Percentiles rank a stretch among this genome's conserved stretches.
phyloP scores from a whole-genome alignment of 176 grass and related monocot species.

The Eleusine indica region DNA sequence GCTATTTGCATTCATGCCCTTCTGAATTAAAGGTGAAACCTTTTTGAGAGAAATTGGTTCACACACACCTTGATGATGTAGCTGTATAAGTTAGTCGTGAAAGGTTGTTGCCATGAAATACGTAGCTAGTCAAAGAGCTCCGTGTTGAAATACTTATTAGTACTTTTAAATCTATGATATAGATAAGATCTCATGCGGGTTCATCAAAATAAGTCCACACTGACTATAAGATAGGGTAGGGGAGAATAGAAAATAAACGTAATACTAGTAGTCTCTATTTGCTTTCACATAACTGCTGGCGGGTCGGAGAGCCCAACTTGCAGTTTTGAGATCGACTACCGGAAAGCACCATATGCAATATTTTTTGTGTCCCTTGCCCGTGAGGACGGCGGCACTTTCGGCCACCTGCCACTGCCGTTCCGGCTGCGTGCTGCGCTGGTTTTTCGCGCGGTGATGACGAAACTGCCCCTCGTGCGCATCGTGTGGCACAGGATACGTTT shows the following conservation, averaged over 20 bases:
- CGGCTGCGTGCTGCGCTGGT: conserved; percentile 22
- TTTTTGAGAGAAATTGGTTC: too few species aligned
- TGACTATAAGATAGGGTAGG: too few species aligned
- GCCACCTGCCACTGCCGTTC: conserved; percentile 27
- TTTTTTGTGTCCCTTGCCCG: conserved; percentile 5
- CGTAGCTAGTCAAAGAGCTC: too few species aligned
- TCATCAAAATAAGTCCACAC: too few species aligned
- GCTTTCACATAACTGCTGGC: neutral
- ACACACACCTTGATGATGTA: too few species aligned
- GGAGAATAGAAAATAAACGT: neutral
- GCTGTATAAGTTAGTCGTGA: too few species aligned
- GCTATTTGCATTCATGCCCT: neutral
- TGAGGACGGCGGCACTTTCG: conserved; percentile 40
- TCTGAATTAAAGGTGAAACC: neutral
- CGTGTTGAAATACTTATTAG: too few species aligned
- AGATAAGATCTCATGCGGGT: too few species aligned
- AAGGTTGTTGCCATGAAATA: too few species aligned
- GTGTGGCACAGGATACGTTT: neutral
- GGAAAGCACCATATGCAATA: neutral
- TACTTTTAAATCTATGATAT: too few species aligned
- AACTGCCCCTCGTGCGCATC: conserved; percentile 39
- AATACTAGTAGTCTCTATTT: neutral
- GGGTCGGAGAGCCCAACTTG: neutral
- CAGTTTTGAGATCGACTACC: neutral
- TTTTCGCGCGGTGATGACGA: conserved; percentile 40